Percentiles rank a stretch among this genome's conserved stretches.
These are phyloP conservation scores for Penicillium olsonii DNA, from an alignment of 2,329 filamentous ascomycete species.

Conservation along the genomic window DNA sequence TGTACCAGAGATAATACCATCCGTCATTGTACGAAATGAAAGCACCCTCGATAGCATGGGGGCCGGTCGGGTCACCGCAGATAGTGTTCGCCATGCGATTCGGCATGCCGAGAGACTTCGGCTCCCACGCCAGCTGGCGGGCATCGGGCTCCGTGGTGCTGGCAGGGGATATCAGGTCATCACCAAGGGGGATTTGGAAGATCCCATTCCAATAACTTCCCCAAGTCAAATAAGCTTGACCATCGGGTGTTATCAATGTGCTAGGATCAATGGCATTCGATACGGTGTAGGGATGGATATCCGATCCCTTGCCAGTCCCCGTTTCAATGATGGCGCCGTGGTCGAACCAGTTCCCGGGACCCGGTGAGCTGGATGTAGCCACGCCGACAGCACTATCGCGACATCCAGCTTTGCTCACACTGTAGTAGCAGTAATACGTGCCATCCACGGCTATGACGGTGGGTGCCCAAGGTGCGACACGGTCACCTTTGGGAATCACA, in stretches of 20 bases:
- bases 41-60: constrained; percentile 35
- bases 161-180: constrained; percentile 25
- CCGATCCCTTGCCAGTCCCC: constrained; percentile 30
- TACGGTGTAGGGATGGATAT: constrained; percentile 36
- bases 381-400: constrained; percentile 65
- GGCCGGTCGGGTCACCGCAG: constrained; percentile 32
- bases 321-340: constrained; percentile 40
- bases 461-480: constrained; percentile 54
- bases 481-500: constrained; percentile 36
- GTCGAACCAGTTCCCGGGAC: constrained; percentile 37
- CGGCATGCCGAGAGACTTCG: constrained; percentile 18
- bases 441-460: constrained; percentile 59
- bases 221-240: constrained; percentile 57
- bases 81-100: constrained; percentile 25
- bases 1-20: constrained; percentile 40
- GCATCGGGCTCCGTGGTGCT: constrained; percentile 26
- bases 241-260: constrained; percentile 44
- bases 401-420: constrained; percentile 62
- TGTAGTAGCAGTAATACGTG: constrained; percentile 67
- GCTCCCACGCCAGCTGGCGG: constrained; percentile 33
- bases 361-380: constrained; percentile 48
- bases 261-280: constrained; percentile 65
- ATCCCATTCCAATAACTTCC: constrained; percentile 70
- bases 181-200: constrained; percentile 58
- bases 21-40: constrained; percentile 32